Conservation (phyloP, 2,329 filamentous ascomycete species). For the Cordyceps farinosa region DNA sequence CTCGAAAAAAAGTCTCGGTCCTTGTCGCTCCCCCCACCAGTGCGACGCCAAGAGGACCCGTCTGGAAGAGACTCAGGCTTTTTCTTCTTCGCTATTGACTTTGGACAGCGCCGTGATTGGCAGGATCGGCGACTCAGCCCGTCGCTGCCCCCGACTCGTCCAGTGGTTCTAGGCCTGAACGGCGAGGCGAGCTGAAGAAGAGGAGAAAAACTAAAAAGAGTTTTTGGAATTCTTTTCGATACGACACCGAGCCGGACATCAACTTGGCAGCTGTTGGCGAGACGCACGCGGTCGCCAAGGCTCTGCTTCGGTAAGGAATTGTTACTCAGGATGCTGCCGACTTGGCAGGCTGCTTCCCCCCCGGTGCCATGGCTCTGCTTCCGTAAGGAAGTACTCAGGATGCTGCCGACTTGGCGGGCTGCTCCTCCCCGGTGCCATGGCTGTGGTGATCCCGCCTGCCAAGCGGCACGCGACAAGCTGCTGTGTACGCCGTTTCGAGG, state of each 20-base stretch:
- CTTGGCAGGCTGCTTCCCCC: background rate
- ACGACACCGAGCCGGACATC: too few relatives aligned
- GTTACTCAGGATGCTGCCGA: background rate
- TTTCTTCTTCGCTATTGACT: background rate
- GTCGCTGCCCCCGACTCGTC: background rate
- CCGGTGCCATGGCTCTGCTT: background rate
- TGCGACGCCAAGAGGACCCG: background rate
- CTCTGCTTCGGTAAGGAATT: background rate
- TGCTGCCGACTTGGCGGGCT: background rate
- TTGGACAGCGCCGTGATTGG: constrained; percentile 1
- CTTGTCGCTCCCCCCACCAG: background rate
- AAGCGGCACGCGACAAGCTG: constrained; percentile 5
- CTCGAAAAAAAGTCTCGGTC: too few relatives aligned
- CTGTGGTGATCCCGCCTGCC: background rate
- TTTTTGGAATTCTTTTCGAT: too few relatives aligned
- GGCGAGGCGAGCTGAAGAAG: background rate
- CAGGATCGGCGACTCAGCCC: background rate
- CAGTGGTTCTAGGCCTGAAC: constrained; percentile 1
- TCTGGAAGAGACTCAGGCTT: background rate
- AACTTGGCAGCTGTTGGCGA: too few relatives aligned
- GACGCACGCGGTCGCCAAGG: background rate
- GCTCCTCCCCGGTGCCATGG: background rate
- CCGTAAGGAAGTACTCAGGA: background rate
- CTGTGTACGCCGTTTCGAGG: background rate
- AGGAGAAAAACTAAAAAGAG: too few relatives aligned